These are phyloP conservation scores for Pseudogymnoascus sp. DNA, from an alignment of 2,329 filamentous ascomycete species.

Conservation along the genomic window DNA sequence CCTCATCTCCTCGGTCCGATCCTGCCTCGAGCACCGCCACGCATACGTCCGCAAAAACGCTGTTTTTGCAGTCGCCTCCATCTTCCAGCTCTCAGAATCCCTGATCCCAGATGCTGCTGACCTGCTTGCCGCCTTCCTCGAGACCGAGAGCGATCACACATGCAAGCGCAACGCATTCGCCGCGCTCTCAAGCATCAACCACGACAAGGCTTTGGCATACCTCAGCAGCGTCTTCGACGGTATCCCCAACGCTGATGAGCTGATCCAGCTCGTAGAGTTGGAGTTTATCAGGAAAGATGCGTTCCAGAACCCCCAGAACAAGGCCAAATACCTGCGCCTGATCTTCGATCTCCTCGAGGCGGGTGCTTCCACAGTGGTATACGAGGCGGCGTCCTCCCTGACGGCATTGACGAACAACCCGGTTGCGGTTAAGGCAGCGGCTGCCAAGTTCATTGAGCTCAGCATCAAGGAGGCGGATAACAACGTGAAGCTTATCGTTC, in stretches of 20 bases:
- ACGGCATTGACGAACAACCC: conserved; percentile 93
- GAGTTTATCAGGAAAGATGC: conserved; percentile 98
- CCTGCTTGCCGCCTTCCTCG: conserved; percentile 80
- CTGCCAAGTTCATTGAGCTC: conserved; percentile 90
- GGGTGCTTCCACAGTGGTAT: conserved; percentile 86
- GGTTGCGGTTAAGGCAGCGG: conserved; percentile 93
- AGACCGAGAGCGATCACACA: conserved; percentile 82
- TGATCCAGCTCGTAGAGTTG: conserved; percentile 85
- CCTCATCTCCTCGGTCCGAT: conserved; percentile 81
- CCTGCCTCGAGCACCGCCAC: conserved; percentile 90
- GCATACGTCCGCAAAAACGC: conserved; percentile 98
- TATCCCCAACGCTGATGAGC: conserved; percentile 87
- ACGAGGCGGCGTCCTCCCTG: conserved; percentile 91
- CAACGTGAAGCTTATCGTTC: conserved; percentile 96
- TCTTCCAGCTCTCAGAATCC: conserved; percentile 80
- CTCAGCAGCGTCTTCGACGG: conserved; percentile 84
- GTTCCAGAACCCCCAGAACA: conserved; percentile 88
- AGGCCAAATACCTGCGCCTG: conserved; percentile 84
- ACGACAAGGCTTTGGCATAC: conserved; percentile 84
- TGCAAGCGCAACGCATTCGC: conserved; percentile 98
- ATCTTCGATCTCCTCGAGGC: conserved; percentile 97
- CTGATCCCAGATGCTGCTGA: conserved; percentile 94
- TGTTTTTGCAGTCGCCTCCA: conserved; percentile 87
- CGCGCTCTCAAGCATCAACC: conserved; percentile 80
- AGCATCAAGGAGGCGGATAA: conserved; percentile 98